Percentiles rank a stretch among this genome's conserved stretches.
Evolutionary conservation across 1,284 basidiomycete genomes (phyloP).

Genomic region (Ganoderma boninense): DNA sequence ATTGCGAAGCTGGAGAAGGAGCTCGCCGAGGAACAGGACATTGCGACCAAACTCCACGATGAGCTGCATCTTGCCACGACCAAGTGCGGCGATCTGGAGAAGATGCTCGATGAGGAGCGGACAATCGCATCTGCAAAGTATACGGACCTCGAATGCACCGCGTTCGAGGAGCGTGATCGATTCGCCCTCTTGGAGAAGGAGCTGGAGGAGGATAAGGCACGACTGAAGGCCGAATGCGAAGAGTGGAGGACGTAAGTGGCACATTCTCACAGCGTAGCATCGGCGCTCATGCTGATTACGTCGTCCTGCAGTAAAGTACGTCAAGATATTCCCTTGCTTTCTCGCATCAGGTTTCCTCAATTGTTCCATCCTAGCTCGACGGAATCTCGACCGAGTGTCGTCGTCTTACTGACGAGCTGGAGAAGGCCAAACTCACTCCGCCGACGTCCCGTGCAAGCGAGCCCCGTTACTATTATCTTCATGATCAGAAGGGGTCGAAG

Average conservation of each 20-base stretch:
- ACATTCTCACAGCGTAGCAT: neutral
- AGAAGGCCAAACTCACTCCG: slow-evolving; percentile 36
- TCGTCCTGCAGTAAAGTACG: slow-evolving; percentile 49
- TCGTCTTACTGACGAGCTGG: slow-evolving; percentile 41
- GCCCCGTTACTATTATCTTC: slow-evolving; percentile 41
- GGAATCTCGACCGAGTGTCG: slow-evolving; percentile 42
- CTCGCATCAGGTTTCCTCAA: slow-evolving; percentile 18
- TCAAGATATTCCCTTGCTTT: slow-evolving; percentile 19
- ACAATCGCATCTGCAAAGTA: slow-evolving; percentile 29
- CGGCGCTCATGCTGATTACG: slow-evolving; percentile 18
- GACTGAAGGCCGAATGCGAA: slow-evolving; percentile 45
- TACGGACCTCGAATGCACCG: slow-evolving; percentile 37
- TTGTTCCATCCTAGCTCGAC: slow-evolving; percentile 40
- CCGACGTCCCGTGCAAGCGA: slow-evolving; percentile 37
- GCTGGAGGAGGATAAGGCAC: slow-evolving; percentile 46
- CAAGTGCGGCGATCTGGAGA: slow-evolving; percentile 34
- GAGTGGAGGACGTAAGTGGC: slow-evolving; percentile 48
- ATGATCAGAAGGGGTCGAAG: slow-evolving; percentile 37
- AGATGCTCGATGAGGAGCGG: slow-evolving; percentile 41
- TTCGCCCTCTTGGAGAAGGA: slow-evolving; percentile 45
- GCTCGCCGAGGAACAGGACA: slow-evolving; percentile 40
- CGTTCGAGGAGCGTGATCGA: slow-evolving; percentile 46
- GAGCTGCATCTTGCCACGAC: slow-evolving; percentile 32
- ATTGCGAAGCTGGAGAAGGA: slow-evolving; percentile 29
- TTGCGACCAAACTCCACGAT: slow-evolving; percentile 30